Percentiles rank a stretch among this genome's conserved stretches.
Evolutionary conservation across 768 basidiomycete genomes (phyloP).

Genomic region (Phaeolepiota aurea): DNA sequence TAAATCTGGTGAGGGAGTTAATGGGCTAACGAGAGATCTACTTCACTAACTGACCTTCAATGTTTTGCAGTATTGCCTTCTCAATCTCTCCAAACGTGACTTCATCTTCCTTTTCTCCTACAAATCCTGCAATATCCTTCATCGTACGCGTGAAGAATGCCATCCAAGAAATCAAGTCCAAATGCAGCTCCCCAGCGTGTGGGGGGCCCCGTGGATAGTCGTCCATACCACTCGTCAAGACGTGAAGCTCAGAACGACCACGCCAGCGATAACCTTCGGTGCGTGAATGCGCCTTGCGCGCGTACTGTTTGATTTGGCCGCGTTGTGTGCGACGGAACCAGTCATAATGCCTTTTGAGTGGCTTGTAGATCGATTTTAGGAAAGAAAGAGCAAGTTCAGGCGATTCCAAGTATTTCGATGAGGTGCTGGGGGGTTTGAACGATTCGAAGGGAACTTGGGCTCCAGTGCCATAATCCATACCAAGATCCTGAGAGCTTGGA

Average conservation of each 20-base stretch:
- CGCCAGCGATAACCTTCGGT: constrained; percentile 94
- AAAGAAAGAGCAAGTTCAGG: constrained; percentile 56
- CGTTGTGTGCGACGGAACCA: constrained; percentile 96
- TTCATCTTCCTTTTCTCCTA: constrained; percentile 81
- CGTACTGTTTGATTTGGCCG: constrained; percentile 90
- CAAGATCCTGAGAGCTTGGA: constrained; percentile 49
- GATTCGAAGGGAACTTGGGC: constrained; percentile 44
- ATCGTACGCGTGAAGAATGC: constrained; percentile 93
- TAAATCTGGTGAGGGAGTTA: no score
- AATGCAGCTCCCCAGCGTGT: constrained; percentile 85
- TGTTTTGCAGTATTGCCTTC: constrained; percentile 73
- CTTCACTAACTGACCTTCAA: constrained; percentile 54
- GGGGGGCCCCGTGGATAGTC: constrained; percentile 91
- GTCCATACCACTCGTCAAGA: constrained; percentile 93
- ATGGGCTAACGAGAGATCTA: background rate
- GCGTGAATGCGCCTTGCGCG: constrained; percentile 73
- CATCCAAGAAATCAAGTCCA: constrained; percentile 95
- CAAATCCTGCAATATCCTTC: constrained; percentile 79
- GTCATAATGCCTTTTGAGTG: constrained; percentile 85
- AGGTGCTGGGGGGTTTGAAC: constrained; percentile 6
- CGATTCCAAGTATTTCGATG: constrained; percentile 39
- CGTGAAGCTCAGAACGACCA: constrained; percentile 77
- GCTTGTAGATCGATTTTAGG: constrained; percentile 73
- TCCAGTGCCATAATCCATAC: constrained; percentile 44
- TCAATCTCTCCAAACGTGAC: constrained; percentile 72